A percentile compares a stretch with the other conserved stretches of the same genome.
Conservation (phyloP, 257 asterid genomes). For the Gynochthodes officinalis region DNA sequence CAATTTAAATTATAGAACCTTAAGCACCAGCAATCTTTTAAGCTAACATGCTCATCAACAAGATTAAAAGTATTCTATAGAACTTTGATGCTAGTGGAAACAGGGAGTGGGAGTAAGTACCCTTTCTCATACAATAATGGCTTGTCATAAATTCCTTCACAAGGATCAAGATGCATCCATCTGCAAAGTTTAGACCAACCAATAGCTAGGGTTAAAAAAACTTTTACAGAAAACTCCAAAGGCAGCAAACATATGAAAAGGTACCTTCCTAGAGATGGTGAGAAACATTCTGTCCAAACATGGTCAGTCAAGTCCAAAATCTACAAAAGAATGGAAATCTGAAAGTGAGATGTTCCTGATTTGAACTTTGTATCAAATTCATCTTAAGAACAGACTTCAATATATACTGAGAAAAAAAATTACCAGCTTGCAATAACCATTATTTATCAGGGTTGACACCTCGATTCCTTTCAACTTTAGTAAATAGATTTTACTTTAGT, state of each 20-base stretch:
- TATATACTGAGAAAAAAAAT: neutral
- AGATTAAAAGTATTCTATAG: neutral
- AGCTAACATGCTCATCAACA: neutral
- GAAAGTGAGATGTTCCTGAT: neutral
- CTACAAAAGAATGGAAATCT: conserved; percentile 31
- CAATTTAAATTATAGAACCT: neutral
- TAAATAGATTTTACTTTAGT: neutral
- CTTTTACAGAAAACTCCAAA: conserved; percentile 11
- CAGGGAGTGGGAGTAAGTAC: conserved; percentile 45
- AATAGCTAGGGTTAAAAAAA: conserved; percentile 15
- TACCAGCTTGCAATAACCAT: neutral
- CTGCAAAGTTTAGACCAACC: conserved; percentile 45
- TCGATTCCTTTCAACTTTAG: neutral
- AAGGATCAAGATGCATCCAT: conserved; percentile 99
- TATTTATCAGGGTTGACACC: neutral
- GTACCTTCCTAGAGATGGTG: conserved; percentile 73
- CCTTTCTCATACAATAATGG: conserved; percentile 94
- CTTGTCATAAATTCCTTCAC: conserved; percentile 92
- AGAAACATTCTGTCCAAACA: conserved; percentile 98
- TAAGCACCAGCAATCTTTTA: neutral
- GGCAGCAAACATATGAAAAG: conserved; percentile 21
- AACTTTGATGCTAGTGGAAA: conserved; percentile 7
- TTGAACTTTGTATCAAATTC: neutral
- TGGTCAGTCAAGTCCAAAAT: conserved; percentile 90
- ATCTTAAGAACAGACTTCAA: neutral